These are phyloP conservation scores for Cryptococcus sp. DNA, from an alignment of 1,284 basidiomycete genomes.

Conservation along the genomic window DNA sequence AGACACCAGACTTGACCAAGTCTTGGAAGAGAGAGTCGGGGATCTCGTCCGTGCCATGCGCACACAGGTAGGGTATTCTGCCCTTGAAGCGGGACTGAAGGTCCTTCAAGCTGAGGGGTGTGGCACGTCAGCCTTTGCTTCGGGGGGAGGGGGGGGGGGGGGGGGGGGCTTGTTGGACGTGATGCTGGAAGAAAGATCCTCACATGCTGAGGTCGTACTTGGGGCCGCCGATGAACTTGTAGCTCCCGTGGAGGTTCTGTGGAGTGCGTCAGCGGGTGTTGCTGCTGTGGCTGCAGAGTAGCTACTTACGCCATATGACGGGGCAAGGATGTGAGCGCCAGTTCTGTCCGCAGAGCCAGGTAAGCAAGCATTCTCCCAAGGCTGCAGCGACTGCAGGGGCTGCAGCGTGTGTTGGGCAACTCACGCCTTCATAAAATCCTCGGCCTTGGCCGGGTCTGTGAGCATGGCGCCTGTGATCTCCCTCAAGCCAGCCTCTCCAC, in stretches of 20 bases:
- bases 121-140: not conserved
- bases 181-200: slow-evolving; percentile 9
- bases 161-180: too few relatives aligned
- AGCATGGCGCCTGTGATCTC: slow-evolving; percentile 51
- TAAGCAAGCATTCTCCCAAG: too few relatives aligned
- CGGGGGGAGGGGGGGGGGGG: too few relatives aligned
- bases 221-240: slow-evolving; percentile 43
- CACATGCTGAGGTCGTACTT: slow-evolving; percentile 43
- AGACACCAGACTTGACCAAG: slow-evolving; percentile 44
- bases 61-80: slow-evolving; percentile 32
- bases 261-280: not conserved
- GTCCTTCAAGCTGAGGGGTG: slow-evolving; percentile 23
- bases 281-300: not conserved
- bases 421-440: slow-evolving; percentile 46
- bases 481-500: slow-evolving; percentile 53
- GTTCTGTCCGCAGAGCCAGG: slow-evolving; percentile 25
- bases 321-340: slow-evolving; percentile 52
- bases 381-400: too few relatives aligned
- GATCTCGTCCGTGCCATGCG: slow-evolving; percentile 50
- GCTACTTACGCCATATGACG: slow-evolving; percentile 44
- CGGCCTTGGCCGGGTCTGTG: slow-evolving; percentile 50
- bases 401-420: too few relatives aligned
- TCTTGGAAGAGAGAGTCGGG: slow-evolving; percentile 45
- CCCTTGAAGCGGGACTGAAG: slow-evolving; percentile 31
- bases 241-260: slow-evolving; percentile 50